Evolutionary conservation across 2,329 filamentous ascomycete species (phyloP), one percentile per base, ranked within the genome.

Genomic region (Helotiales sp.): DNA sequence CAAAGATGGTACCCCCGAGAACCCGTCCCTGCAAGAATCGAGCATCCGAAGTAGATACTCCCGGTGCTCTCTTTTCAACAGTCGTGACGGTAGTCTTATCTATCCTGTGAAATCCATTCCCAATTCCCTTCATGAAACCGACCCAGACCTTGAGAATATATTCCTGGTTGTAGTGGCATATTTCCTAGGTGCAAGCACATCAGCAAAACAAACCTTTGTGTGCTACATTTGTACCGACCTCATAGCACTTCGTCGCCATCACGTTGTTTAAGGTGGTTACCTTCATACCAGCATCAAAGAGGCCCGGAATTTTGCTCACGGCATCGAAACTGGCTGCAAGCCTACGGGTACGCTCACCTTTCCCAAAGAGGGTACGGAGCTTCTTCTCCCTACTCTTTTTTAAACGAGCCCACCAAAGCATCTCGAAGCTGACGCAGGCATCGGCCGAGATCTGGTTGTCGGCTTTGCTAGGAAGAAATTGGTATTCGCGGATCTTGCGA

Each of bases 401-500:
- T 17, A 72, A 62, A 15, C 55, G 63, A 54, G 68, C 50, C 64
- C 60, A 66, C 69, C 63, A 72, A 50, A 26, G 59, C 47, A 32
- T 69, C 49, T 72, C 58, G 63, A 72, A 58, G 57, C 62, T 68
- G 3, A 68, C 43, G 28, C 63, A 70, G 22, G 63, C 66, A 66
- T 43, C 22, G 34, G 67, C 49, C 32, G 62, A 66, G 20, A 70
- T 43, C 13, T 52, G n/a, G 45, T 49, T 64, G 32, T 67, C 47
- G 26, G 28, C 49, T 5, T 60, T 50, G 11, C 37, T 28, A 20
- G 47, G 65, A 11, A 66, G 24, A 49, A 15, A 52, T 6, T 68
- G 20, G 20, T 77, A 75, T 69, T 73, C 64, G 49, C 66, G 65
- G 65, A n/a, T n/a, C n/a, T n/a, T n/a, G n/a, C n/a, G n/a, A n/a